Base-by-base conservation (phyloP, 2,329 filamentous ascomycete species). In the Trichophyton rubrum region DNA sequence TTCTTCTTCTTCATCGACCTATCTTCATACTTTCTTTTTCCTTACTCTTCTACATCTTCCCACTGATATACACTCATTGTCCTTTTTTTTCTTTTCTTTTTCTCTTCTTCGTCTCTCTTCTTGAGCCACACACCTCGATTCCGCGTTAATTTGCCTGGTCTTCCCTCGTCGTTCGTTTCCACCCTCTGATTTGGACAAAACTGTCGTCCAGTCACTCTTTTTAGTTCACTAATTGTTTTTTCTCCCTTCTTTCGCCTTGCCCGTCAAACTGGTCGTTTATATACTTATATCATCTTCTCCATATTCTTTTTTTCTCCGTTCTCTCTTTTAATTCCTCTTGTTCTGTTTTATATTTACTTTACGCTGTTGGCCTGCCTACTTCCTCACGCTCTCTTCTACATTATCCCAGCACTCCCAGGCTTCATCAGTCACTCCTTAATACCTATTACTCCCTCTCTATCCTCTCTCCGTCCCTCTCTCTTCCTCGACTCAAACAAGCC, bases 181-280 rank as follows among this genome's bases (percentile, higher is more conserved):
- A 35, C 43, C n/a, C 24, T 55, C 45, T 55, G 22, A 53, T 55
- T 53, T 53, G 49, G 49, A 53, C 49, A 47, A 47, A 59, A 59
- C 38, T 47, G 38, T 41, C 38, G 40, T 61, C 59, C 59, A 56
- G 55, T 49, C 56, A 55, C 59, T 59, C 61, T 66, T 60, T 38
- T 57, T 51, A 62, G 62, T 60, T 60, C 55, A 38, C 38, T 57
- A 60, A 53, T 60, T 64, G 60, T 64, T 60, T 60, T 64, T 58
- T 60, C 58, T 61, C 30, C 59, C 33, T 51, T 41, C 60, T 62
- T 61, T 62, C 63, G 62, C 30, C 64, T 58, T 57, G 55, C 55
- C 55, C 56, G 27, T 53, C 43, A 51, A 38, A 24, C 72, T 43
- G 4, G 40, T 43, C 40, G 68, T 73, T 70, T 71, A 68, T 70